Percentiles rank a stretch among this genome's conserved stretches.
These are phyloP conservation scores for Pseudohalonectria lignicola DNA, from an alignment of 2,329 filamentous ascomycete species.

Conservation along the genomic window DNA sequence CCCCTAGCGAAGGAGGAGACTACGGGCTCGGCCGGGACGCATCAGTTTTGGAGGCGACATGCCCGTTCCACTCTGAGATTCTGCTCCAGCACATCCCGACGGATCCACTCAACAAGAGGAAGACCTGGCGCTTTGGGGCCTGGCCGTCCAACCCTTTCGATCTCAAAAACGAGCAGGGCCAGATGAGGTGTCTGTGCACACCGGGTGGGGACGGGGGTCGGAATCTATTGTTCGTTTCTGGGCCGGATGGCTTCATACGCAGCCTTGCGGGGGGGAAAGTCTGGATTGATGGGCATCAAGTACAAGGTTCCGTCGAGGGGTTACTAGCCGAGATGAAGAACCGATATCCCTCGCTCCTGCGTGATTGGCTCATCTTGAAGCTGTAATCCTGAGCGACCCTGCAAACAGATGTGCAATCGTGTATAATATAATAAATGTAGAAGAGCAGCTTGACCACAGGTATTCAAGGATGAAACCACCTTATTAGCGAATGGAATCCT, in stretches of 20 bases:
- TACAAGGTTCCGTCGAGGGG: constrained; percentile 65
- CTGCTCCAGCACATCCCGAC: constrained; percentile 12
- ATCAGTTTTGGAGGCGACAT: constrained; percentile 6
- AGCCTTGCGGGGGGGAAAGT: constrained; percentile 71
- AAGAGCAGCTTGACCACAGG: no score
- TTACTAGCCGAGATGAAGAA: constrained; percentile 50
- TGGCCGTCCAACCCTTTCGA: no score
- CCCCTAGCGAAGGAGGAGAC: no score
- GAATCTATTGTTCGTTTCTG: constrained; percentile 73
- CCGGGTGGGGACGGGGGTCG: constrained; percentile 26
- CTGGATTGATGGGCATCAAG: constrained; percentile 61
- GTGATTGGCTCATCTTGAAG: constrained; percentile 43
- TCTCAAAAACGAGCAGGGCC: no score
- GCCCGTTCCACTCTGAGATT: constrained; percentile 13
- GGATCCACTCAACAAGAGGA: constrained; percentile 10
- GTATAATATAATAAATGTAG: no score
- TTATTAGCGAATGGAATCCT: no score
- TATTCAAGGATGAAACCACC: no score
- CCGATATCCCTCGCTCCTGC: constrained; percentile 21
- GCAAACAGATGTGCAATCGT: not conserved
- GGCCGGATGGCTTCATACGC: constrained; percentile 80
- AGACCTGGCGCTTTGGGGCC: no score
- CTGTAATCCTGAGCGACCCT: constrained; percentile 19
- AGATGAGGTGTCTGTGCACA: constrained; percentile 11
- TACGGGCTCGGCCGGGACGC: no score